Percentiles rank a stretch among this genome's conserved stretches.
Conservation (phyloP, 768 basidiomycete genomes). For the Psilocybe subaeruginosa region DNA sequence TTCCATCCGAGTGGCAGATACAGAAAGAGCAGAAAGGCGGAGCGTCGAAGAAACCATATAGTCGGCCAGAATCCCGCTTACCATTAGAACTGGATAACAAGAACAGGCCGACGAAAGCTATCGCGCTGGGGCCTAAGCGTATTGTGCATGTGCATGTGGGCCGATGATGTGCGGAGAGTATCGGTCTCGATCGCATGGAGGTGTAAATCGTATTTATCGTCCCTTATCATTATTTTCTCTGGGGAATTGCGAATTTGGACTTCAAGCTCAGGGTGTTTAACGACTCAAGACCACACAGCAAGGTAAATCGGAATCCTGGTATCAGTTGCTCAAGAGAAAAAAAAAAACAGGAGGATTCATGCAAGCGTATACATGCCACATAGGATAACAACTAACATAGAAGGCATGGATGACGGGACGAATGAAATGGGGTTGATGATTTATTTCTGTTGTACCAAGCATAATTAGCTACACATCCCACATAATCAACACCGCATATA, state of each 20-base stretch:
- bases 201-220: background rate
- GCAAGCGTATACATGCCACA: slow-evolving; percentile 36
- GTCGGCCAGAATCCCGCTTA: slow-evolving; percentile 25
- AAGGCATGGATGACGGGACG: slow-evolving; percentile 27
- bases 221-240: background rate
- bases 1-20: slow-evolving; percentile 40
- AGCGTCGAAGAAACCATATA: slow-evolving; percentile 25
- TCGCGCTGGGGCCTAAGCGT: slow-evolving; percentile 43
- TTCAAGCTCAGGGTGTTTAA: background rate
- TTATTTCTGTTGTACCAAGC: slow-evolving; percentile 36
- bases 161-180: slow-evolving; percentile 11
- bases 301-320: background rate
- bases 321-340: slow-evolving; percentile 16
- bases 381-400: slow-evolving; percentile 30
- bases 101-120: slow-evolving; percentile 34
- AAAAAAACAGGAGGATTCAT: slow-evolving; percentile 22
- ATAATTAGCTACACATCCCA: slow-evolving; percentile 11
- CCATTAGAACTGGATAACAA: slow-evolving; percentile 41
- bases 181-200: background rate
- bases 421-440: slow-evolving; percentile 21
- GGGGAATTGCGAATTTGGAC: background rate
- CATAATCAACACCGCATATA: slow-evolving; percentile 17
- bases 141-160: slow-evolving; percentile 22
- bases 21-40: slow-evolving; percentile 10
- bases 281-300: background rate